These are phyloP conservation scores for Metarhizium anisopliae DNA, from an alignment of 2,329 filamentous ascomycete genomes.

Conservation along the genomic window DNA sequence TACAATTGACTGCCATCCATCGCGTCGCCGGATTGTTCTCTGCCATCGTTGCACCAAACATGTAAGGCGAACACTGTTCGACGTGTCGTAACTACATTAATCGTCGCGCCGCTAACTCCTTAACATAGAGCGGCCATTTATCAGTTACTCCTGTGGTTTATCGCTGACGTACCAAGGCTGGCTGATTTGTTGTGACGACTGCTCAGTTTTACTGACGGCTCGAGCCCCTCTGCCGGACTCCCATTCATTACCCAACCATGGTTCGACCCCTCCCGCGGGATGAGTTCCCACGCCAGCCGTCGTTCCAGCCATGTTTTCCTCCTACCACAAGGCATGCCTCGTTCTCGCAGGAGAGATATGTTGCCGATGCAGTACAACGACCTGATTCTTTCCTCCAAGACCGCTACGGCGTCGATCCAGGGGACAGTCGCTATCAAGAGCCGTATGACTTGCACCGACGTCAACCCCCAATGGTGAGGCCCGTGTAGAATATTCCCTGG, in stretches of 20 bases:
- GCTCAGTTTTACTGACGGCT: neutral
- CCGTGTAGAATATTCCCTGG: neutral
- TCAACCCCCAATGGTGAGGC: constrained; percentile 29
- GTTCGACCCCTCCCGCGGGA: constrained; percentile 32
- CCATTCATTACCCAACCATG: constrained; percentile 19
- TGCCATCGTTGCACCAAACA: neutral
- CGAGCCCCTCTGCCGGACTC: neutral
- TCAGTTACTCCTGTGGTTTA: neutral
- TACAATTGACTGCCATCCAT: neutral
- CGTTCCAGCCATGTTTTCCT: constrained; percentile 16
- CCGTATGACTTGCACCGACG: constrained; percentile 25
- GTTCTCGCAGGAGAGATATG: constrained; percentile 21
- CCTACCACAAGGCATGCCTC: constrained; percentile 19
- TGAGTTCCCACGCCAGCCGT: constrained; percentile 25
- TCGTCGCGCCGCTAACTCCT: neutral
- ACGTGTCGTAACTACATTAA: neutral
- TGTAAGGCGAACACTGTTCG: neutral
- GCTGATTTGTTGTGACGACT: neutral
- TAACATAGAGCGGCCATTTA: neutral
- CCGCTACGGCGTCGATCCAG: constrained; percentile 17
- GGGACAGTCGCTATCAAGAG: constrained; percentile 25
- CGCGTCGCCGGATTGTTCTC: neutral
- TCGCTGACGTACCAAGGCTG: neutral
- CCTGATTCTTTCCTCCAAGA: constrained; percentile 20
- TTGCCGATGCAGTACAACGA: constrained; percentile 18